Conservation (phyloP, 495 filamentous ascomycete species). For the Hypoxylon lienhwacheense region DNA sequence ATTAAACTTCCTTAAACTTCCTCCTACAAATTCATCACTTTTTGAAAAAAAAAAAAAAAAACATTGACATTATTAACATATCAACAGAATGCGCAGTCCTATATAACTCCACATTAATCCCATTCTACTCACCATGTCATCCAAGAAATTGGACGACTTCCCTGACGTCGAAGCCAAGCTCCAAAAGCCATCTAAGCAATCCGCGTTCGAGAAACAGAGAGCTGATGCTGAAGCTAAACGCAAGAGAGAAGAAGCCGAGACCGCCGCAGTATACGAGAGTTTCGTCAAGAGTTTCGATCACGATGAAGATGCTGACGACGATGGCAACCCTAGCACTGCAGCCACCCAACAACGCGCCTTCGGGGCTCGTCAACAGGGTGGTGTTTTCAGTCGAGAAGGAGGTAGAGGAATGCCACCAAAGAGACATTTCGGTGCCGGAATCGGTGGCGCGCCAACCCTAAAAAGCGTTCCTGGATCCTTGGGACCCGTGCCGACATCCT, state of each 20-base stretch:
- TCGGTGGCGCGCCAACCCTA: constrained; percentile 31
- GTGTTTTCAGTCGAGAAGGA: constrained; percentile 44
- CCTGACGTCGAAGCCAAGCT: constrained; percentile 85
- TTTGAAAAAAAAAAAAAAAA: neutral
- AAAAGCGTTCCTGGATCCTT: constrained; percentile 78
- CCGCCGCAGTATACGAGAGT: constrained; percentile 84
- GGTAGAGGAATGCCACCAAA: constrained; percentile 39
- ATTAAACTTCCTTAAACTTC: neutral
- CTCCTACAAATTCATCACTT: neutral
- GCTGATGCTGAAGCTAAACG: constrained; percentile 93
- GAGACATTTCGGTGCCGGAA: constrained; percentile 48
- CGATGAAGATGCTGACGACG: constrained; percentile 60
- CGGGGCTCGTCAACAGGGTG: constrained; percentile 45
- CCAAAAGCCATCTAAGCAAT: constrained; percentile 80
- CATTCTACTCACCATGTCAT: constrained; percentile 41
- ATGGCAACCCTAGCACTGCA: constrained; percentile 21
- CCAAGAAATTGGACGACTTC: constrained; percentile 59
- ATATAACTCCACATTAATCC: neutral
- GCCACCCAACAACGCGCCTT: constrained; percentile 44
- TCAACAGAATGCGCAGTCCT: constrained; percentile 18
- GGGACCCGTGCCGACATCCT: constrained; percentile 61
- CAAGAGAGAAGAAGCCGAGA: constrained; percentile 82
- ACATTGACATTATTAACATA: neutral
- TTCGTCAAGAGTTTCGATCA: constrained; percentile 90
- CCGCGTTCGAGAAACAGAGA: constrained; percentile 89